These are phyloP conservation scores for Cocos nucifera DNA, from an alignment of 176 grass and related monocot species.

Conservation along the genomic window DNA sequence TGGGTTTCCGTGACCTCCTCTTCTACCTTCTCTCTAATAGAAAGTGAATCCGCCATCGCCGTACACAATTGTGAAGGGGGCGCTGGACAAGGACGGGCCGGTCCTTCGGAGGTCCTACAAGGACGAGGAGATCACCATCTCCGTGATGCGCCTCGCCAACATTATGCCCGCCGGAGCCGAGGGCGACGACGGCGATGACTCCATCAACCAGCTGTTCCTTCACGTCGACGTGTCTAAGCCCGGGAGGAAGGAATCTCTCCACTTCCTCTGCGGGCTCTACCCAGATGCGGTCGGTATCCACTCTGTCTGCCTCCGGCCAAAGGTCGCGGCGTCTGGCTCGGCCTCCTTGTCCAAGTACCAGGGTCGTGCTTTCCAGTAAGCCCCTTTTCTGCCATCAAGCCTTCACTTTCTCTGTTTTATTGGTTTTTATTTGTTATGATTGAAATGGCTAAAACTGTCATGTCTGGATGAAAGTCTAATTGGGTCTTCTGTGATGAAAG, in stretches of 20 bases:
- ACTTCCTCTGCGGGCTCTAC: conserved; percentile 89
- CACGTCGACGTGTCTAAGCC: conserved; percentile 78
- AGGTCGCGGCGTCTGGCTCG: conserved; percentile 16
- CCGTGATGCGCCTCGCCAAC: conserved; percentile 69
- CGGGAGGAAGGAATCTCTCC: conserved; percentile 53
- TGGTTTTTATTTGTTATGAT: no score
- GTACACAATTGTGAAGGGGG: conserved; percentile 66
- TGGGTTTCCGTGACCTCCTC: background rate
- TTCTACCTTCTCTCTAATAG: conserved; percentile 12
- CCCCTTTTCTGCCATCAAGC: conserved; percentile 5
- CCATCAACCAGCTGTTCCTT: conserved; percentile 78
- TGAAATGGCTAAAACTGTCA: no score
- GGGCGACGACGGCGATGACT: conserved; percentile 25
- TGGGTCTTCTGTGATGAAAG: no score
- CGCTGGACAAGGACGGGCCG: conserved; percentile 54
- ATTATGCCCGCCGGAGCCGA: conserved; percentile 57
- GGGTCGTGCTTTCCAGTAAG: conserved; percentile 86
- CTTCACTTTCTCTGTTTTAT: background rate
- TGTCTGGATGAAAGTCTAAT: no score
- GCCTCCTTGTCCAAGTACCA: conserved; percentile 35
- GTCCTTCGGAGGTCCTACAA: conserved; percentile 58
- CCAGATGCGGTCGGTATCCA: conserved; percentile 85
- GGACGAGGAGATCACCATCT: conserved; percentile 73
- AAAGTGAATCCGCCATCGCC: conserved; percentile 63
- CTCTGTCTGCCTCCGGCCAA: conserved; percentile 74